Base-by-base conservation (phyloP, 2,329 filamentous ascomycete genomes). In the Colletotrichum karsti region DNA sequence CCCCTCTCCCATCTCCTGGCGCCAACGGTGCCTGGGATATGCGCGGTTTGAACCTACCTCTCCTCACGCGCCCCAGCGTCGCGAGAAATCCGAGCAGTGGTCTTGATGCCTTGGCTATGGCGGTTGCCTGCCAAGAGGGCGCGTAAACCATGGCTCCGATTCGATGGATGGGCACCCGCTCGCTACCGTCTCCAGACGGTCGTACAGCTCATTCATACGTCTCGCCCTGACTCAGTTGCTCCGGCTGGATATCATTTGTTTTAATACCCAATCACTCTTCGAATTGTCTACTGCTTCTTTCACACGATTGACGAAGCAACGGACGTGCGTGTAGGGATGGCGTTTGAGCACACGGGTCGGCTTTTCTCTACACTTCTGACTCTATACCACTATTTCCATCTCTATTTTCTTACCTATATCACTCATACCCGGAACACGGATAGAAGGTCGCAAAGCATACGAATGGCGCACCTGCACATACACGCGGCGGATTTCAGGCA, bases 51-150 rank as follows among this genome's bases (percentile, higher is more conserved):
- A 83, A 83, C 59, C 72, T 82, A 2, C 80, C 84, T 61, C 76
- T 86, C 12, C 78, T 84, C 71, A 79, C 75, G 70, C 82, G 84
- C n/a, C 85, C 85, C 4, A 76, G 74, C 12, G 73, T 78, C 7
- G 74, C 74, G 3, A 78, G 82, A 66, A 82, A 82, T n/a, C 80
- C 80, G n/a, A 85, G 80, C 70, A 87, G 83, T 66, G 86, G 86
- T 20, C 81, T 89, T 5, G 86, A 88, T 69, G 83, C 86, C 7
- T 77, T 89, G 20, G 87, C 86, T 51, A 82, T 85, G 79, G 87
- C 85, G 22, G 81, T 87, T 13, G 86, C 84, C 24, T 86, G 84
- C 69, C 84, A 87, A 73, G 83, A 86, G 71, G 81, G 81, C 48
- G 64, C 48, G 7, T 69, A 67, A 18, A 18, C 33, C 6, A 35